Evolutionary conservation across 805 yeast genomes (phyloP).

Genomic region (Kuraishia hungarica): DNA sequence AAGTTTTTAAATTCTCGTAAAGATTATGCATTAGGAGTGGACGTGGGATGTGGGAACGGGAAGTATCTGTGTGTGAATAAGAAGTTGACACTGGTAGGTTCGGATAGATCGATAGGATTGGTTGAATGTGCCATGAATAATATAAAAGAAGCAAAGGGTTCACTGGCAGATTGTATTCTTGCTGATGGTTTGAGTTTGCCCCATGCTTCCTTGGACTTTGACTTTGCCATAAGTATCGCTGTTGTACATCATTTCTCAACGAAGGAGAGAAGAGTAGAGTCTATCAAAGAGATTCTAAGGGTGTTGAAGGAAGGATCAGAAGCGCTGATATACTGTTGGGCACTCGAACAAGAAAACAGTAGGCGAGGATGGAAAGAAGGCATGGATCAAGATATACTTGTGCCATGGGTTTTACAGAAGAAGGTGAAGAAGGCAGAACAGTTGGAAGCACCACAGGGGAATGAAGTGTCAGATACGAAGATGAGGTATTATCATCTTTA

Average conservation of each 20-base stretch:
- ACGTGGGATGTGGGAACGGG: slow-evolving; percentile 97
- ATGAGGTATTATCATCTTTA: slow-evolving; percentile 88
- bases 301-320: slow-evolving; percentile 49
- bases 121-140: slow-evolving; percentile 49
- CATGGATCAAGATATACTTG: slow-evolving; percentile 87
- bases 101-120: slow-evolving; percentile 64
- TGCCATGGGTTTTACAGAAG: slow-evolving; percentile 80
- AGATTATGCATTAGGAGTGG: slow-evolving; percentile 67
- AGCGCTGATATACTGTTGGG: slow-evolving; percentile 91
- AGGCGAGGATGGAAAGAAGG: slow-evolving; percentile 89
- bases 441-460: slow-evolving; percentile 14
- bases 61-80: slow-evolving; percentile 73
- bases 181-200: slow-evolving; percentile 76
- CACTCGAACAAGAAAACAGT: slow-evolving; percentile 81
- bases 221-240: slow-evolving; percentile 92
- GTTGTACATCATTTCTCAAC: slow-evolving; percentile 96
- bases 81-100: slow-evolving; percentile 64
- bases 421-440: slow-evolving; percentile 22
- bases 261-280: slow-evolving; percentile 65
- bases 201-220: slow-evolving; percentile 35
- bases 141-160: slow-evolving; percentile 15
- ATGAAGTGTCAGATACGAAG: slow-evolving; percentile 24
- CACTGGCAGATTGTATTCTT: slow-evolving; percentile 47
- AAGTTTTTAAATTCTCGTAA: slow-evolving; percentile 43
- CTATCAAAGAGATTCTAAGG: slow-evolving; percentile 60